These are phyloP conservation scores for Thielaviopsis populi DNA, from an alignment of 2,329 filamentous ascomycete species.

Conservation along the genomic window DNA sequence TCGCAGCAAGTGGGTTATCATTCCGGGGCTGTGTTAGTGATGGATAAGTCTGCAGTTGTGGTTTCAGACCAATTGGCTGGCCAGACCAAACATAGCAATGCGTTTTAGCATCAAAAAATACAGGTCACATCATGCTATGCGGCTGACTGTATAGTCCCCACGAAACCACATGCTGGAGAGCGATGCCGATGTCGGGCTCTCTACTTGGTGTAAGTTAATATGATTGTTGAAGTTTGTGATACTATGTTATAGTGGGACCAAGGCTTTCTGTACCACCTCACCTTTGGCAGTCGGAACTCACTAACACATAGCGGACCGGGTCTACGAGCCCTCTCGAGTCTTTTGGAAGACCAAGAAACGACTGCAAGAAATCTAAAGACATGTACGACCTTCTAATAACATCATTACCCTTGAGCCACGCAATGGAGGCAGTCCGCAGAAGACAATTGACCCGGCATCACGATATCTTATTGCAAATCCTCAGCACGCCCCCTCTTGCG, in stretches of 20 bases:
- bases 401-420: not conserved
- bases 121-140: no score
- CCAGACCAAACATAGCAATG: no score
- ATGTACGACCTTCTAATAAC: no score
- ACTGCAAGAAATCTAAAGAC: no score
- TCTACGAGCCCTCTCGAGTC: not conserved
- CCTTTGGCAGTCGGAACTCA: not conserved
- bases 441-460: no score
- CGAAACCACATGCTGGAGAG: not conserved
- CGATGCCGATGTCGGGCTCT: not conserved
- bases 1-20: constrained; percentile 55
- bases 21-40: constrained; percentile 34
- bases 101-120: no score
- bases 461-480: no score
- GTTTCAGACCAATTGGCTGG: no score
- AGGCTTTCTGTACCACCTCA: not conserved
- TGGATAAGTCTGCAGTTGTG: not conserved
- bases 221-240: not conserved
- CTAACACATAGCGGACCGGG: not conserved
- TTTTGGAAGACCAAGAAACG: not conserved
- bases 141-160: no score
- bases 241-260: not conserved
- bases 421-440: not conserved
- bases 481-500: not conserved
- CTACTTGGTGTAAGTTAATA: not conserved